phyloP scores from a whole-genome alignment of 2,329 filamentous ascomycete species.

The Hypoxylon sp. region DNA sequence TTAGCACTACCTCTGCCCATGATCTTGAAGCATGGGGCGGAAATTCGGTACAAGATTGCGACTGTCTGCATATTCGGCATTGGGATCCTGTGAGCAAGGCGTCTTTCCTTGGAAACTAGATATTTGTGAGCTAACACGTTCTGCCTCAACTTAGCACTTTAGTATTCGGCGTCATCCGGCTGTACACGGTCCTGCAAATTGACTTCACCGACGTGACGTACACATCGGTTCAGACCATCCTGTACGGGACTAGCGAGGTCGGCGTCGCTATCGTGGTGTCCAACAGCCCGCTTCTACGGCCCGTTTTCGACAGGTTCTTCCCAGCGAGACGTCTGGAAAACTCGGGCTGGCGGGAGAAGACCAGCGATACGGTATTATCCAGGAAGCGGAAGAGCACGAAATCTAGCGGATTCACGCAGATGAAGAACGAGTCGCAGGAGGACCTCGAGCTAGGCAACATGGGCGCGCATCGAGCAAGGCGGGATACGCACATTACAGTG shows the following conservation, averaged over 20 bases:
- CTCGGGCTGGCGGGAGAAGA: conserved; percentile 20
- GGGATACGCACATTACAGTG: conserved; percentile 33
- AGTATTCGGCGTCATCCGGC: conserved; percentile 28
- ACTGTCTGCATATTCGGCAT: conserved; percentile 36
- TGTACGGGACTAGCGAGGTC: conserved; percentile 40
- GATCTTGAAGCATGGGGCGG: conserved; percentile 33
- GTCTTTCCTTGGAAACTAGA: neutral
- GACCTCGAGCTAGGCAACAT: conserved; percentile 40
- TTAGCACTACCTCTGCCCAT: conserved; percentile 37
- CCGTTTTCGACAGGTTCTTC: conserved; percentile 36
- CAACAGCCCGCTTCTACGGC: conserved; percentile 38
- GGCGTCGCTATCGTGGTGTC: conserved; percentile 43
- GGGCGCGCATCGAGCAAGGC: conserved; percentile 38
- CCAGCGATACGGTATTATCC: conserved; percentile 16
- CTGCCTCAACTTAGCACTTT: conserved; percentile 22
- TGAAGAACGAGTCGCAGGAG: conserved; percentile 32
- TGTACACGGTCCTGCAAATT: conserved; percentile 25
- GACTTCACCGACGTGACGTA: conserved; percentile 36
- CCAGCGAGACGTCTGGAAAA: neutral
- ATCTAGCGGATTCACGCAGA: conserved; percentile 38
- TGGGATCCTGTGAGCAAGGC: conserved; percentile 37
- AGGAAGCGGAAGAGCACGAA: conserved; percentile 30
- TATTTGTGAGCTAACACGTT: conserved; percentile 10
- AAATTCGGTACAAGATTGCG: conserved; percentile 35
- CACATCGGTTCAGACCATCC: conserved; percentile 18